Percentiles rank a stretch among this genome's conserved stretches.
phyloP scores from a whole-genome alignment of 2,329 filamentous ascomycete genomes.

The Canariomyces notabilis region DNA sequence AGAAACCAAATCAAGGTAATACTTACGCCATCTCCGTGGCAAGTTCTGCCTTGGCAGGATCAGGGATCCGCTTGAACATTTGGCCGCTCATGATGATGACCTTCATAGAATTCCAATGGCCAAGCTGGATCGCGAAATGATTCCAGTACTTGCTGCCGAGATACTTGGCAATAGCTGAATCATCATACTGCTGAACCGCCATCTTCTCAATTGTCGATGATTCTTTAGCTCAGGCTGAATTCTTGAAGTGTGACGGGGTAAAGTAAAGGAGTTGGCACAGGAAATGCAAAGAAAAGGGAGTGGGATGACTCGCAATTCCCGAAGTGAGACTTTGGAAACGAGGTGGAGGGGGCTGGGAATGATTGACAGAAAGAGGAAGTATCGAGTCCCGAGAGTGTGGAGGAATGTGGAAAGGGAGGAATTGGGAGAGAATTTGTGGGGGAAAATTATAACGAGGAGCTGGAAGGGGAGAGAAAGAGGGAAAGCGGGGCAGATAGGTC shows the following conservation, averaged over 20 bases:
- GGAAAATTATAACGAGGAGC: not conserved
- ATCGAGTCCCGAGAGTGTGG: constrained; percentile 1
- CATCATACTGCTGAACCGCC: too few relatives aligned
- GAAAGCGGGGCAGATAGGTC: not conserved
- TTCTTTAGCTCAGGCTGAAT: too few relatives aligned
- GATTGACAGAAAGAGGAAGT: too few relatives aligned
- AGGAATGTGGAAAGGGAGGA: not conserved
- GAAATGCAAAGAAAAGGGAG: too few relatives aligned
- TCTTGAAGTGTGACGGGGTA: too few relatives aligned
- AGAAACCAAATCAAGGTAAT: too few relatives aligned
- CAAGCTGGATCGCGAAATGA: constrained; percentile 17
- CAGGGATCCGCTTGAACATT: constrained; percentile 8
- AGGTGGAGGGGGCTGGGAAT: too few relatives aligned
- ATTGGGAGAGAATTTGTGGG: not conserved
- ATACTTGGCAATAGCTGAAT: constrained; percentile 5
- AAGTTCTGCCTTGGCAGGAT: constrained; percentile 6
- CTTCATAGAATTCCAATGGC: constrained; percentile 17
- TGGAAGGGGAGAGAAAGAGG: not conserved
- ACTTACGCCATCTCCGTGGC: constrained; percentile 15
- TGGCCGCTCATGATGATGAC: constrained; percentile 17
- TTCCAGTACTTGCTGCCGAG: constrained; percentile 16
- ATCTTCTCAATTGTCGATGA: too few relatives aligned
- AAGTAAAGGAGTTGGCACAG: too few relatives aligned
- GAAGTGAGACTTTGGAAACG: too few relatives aligned
- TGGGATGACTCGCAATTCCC: too few relatives aligned